Percentiles rank a stretch among this genome's conserved stretches.
Conservation (phyloP, 192 early-diverging fungal genomes). For the Hyaloraphidium curvatum region DNA sequence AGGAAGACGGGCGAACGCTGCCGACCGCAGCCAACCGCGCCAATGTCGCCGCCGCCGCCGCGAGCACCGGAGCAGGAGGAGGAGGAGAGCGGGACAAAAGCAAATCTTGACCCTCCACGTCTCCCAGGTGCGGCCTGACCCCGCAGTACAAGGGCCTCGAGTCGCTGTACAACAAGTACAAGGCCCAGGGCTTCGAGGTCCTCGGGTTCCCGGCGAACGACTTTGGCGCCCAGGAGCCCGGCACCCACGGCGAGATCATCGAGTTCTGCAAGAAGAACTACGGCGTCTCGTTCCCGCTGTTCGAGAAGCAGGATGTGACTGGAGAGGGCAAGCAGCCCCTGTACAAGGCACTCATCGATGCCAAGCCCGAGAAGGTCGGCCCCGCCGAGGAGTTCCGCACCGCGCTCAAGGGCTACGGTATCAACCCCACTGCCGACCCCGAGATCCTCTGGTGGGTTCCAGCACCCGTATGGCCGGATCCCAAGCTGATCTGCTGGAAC, state of each 20-base stretch:
- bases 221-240: not conserved
- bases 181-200: conserved; percentile 10
- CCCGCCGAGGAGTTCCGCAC: no score
- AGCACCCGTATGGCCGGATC: no score
- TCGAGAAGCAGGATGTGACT: conserved; percentile 69
- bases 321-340: conserved; percentile 39
- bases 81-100: no score
- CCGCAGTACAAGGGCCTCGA: conserved; percentile 62
- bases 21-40: no score
- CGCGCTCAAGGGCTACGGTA: no score
- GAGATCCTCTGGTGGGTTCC: no score
- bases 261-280: conserved; percentile 43
- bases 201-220: conserved; percentile 11
- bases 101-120: no score
- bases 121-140: conserved; percentile 84
- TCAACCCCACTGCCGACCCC: no score
- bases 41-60: no score
- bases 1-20: no score
- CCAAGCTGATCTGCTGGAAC: conserved; percentile 30
- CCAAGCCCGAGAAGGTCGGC: conserved; percentile 29
- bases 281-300: conserved; percentile 65
- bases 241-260: not conserved
- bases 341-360: conserved; percentile 33
- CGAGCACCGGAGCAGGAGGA: no score
- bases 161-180: conserved; percentile 26